Conservation (phyloP, 768 basidiomycete genomes). For the Trichaptum fuscoviolaceum region DNA sequence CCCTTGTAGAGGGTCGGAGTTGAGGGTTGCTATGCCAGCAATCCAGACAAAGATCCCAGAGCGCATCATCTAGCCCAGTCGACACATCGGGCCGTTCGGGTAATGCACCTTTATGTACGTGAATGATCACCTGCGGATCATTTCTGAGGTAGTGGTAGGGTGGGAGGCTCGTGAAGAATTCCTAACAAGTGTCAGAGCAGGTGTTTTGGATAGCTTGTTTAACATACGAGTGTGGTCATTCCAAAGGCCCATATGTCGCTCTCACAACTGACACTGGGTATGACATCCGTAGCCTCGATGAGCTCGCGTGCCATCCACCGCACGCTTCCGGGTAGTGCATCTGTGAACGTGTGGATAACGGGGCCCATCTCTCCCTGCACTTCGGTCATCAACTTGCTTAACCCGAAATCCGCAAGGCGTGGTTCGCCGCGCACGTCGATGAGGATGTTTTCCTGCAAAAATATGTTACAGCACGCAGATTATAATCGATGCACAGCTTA, state of each 20-base stretch:
- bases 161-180: slow-evolving; percentile 7
- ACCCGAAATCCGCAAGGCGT: slow-evolving; percentile 14
- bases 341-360: background rate
- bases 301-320: slow-evolving; percentile 11
- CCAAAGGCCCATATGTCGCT: slow-evolving; percentile 9
- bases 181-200: background rate
- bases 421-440: slow-evolving; percentile 8
- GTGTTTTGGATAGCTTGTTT: background rate
- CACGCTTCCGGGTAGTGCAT: slow-evolving; percentile 1
- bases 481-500: background rate
- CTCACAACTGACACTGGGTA: background rate
- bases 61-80: background rate
- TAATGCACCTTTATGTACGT: slow-evolving; percentile 1
- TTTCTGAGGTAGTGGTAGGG: slow-evolving; percentile 5
- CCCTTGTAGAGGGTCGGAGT: background rate
- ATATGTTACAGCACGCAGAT: background rate
- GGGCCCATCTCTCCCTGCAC: background rate
- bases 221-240: slow-evolving; percentile 9
- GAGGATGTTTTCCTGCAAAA: slow-evolving; percentile 12
- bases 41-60: slow-evolving; percentile 2
- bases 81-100: slow-evolving; percentile 2
- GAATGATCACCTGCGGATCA: slow-evolving; percentile 1
- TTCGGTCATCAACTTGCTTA: slow-evolving; percentile 3
- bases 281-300: background rate
- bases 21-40: background rate